phyloP scores from a whole-genome alignment of 2,329 filamentous ascomycete genomes.

The Fusarium bactridioides region DNA sequence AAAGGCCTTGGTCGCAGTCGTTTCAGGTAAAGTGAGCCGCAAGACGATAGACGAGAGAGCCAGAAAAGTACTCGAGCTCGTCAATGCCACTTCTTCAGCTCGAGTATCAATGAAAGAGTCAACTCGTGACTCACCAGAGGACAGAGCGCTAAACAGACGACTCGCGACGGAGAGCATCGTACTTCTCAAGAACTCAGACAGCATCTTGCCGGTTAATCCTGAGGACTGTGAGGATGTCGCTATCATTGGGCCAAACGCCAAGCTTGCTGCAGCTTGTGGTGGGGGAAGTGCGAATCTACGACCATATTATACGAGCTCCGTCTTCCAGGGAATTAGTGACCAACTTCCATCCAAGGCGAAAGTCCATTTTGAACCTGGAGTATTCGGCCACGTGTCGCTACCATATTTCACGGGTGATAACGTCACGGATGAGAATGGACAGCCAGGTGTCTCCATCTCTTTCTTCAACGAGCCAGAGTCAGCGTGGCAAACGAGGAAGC shows the following conservation, averaged over 20 bases:
- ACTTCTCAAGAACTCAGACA: slow-evolving; percentile 69
- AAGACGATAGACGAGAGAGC: slow-evolving; percentile 5
- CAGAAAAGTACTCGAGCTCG: slow-evolving; percentile 3
- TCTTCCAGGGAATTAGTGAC: slow-evolving; percentile 42
- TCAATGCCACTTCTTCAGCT: background rate
- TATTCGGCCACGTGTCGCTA: slow-evolving; percentile 12
- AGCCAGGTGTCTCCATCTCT: background rate
- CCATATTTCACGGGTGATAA: slow-evolving; percentile 9
- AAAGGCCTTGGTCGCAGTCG: slow-evolving; percentile 3
- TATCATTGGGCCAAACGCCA: slow-evolving; percentile 63
- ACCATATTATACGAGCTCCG: slow-evolving; percentile 44
- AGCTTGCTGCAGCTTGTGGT: slow-evolving; percentile 45
- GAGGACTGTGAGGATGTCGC: slow-evolving; percentile 51
- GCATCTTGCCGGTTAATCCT: slow-evolving; percentile 58
- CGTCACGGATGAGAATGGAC: background rate
- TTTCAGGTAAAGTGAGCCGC: background rate
- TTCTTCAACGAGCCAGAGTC: slow-evolving; percentile 21
- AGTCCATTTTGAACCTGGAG: slow-evolving; percentile 13
- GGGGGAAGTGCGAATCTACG: slow-evolving; percentile 46
- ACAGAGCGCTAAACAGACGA: background rate
- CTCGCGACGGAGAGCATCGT: slow-evolving; percentile 57
- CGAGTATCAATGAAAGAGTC: slow-evolving; percentile 14
- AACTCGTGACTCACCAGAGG: slow-evolving; percentile 13
- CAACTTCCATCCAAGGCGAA: background rate
- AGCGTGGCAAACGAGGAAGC: background rate